Percentiles rank a stretch among this genome's conserved stretches.
phyloP scores from a whole-genome alignment of 768 basidiomycete genomes.

The Inosperma sp. region DNA sequence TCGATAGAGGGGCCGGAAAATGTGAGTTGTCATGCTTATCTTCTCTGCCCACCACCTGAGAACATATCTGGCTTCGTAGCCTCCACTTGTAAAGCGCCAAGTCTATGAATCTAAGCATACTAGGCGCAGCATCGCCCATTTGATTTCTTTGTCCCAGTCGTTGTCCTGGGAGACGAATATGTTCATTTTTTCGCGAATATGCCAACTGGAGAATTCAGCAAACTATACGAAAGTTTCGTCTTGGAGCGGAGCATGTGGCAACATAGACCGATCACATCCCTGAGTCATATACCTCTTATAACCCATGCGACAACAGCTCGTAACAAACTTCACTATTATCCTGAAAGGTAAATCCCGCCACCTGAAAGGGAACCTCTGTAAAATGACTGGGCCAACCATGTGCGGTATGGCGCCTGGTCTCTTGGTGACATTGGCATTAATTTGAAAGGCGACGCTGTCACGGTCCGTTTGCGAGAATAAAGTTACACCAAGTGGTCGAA shows the following conservation, averaged over 20 bases:
- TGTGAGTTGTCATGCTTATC: conserved; percentile 34
- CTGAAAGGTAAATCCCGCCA: conserved; percentile 23
- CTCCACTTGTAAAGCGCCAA: conserved; percentile 6
- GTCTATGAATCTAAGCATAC: conserved; percentile 33
- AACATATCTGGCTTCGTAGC: conserved; percentile 29
- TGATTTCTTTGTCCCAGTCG: conserved; percentile 29
- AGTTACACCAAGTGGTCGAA: too few species aligned
- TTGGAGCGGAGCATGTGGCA: conserved; percentile 22
- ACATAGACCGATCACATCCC: conserved; percentile 31
- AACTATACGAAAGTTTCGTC: conserved; percentile 39
- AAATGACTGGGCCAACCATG: too few species aligned
- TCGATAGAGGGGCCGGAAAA: conserved; percentile 42
- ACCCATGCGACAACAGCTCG: conserved; percentile 29
- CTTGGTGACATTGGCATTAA: too few species aligned
- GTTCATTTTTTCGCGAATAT: conserved; percentile 41
- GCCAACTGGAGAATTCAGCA: conserved; percentile 50
- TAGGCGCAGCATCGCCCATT: conserved; percentile 37
- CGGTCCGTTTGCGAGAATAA: too few species aligned
- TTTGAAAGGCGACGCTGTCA: too few species aligned
- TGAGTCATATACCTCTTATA: conserved; percentile 30
- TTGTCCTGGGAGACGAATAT: conserved; percentile 20
- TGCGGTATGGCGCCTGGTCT: too few species aligned
- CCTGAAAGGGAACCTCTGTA: too few species aligned
- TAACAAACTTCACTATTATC: conserved; percentile 29
- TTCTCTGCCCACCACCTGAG: conserved; percentile 40